Percentiles rank a stretch among this genome's conserved stretches.
Evolutionary conservation across 2,329 filamentous ascomycete species (phyloP).

Genomic region (Tolypocladium sp.): DNA sequence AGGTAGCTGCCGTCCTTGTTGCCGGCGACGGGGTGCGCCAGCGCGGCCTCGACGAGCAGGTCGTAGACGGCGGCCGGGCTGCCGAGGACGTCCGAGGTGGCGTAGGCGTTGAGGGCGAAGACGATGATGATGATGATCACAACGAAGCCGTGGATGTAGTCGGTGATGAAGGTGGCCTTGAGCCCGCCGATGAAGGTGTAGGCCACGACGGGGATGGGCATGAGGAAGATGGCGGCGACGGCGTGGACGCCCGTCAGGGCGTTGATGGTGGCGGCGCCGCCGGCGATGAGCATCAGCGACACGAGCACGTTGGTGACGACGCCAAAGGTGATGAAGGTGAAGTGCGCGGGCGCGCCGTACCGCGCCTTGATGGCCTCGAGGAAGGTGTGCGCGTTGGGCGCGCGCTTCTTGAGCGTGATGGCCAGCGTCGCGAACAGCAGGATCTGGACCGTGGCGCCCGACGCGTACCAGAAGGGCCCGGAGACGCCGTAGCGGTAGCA

Average conservation of each 20-base stretch:
- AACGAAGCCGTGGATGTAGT: slow-evolving; percentile 80
- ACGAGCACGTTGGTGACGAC: slow-evolving; percentile 81
- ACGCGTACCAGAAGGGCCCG: slow-evolving; percentile 52
- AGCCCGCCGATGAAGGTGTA: slow-evolving; percentile 75
- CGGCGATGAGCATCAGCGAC: slow-evolving; percentile 80
- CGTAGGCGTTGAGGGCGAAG: slow-evolving; percentile 76
- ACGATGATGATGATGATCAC: slow-evolving; percentile 78
- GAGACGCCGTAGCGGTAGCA: slow-evolving; percentile 70
- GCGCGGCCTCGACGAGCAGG: slow-evolving; percentile 58
- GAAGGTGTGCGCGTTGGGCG: slow-evolving; percentile 80
- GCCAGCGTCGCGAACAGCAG: slow-evolving; percentile 83
- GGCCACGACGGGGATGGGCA: slow-evolving; percentile 36
- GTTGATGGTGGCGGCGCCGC: slow-evolving; percentile 54
- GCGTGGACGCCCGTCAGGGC: slow-evolving; percentile 40
- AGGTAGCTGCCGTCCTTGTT: slow-evolving; percentile 77
- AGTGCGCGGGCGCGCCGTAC: slow-evolving; percentile 63
- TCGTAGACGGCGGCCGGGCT: slow-evolving; percentile 74
- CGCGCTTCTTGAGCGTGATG: slow-evolving; percentile 79
- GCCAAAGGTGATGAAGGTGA: slow-evolving; percentile 74
- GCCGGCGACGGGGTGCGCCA: slow-evolving; percentile 64
- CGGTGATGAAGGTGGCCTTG: slow-evolving; percentile 80
- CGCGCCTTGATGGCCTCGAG: slow-evolving; percentile 75
- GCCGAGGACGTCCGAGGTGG: slow-evolving; percentile 61
- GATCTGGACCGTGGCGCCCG: slow-evolving; percentile 76
- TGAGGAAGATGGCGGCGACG: slow-evolving; percentile 54